Evolutionary conservation across 2,329 filamentous ascomycete genomes (phyloP), one percentile per base, ranked within the genome.

Genomic region (Fusarium camptoceras): DNA sequence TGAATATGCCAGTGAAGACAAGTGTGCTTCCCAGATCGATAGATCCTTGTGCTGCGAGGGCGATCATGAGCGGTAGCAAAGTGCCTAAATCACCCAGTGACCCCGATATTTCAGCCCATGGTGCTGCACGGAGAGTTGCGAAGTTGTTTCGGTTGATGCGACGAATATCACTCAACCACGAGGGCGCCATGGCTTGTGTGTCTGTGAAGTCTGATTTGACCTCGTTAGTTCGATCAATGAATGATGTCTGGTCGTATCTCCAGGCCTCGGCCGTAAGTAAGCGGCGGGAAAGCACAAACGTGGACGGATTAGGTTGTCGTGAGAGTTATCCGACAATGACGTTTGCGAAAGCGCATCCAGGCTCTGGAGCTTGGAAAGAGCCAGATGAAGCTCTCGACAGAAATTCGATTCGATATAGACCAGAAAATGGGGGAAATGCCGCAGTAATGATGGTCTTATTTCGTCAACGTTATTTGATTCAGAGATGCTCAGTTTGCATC

Each of bases 81-180:
- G 95, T 98, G 68, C 95, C 95, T 43, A 98, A 86, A 77, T 98
- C 95, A 68, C 95, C 95, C 4, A 89, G 86, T 0, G 94, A 92
- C 54, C 95, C 95, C 2, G 95, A 97, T 55, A 98, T 88, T 82
- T 98, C 95, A 50, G 91, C 81, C 62, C 85, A 76, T 18, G 87
- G 86, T 8, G 81, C 79, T 55, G 75, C 76, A 42, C 82, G 81
- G 58, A 89, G 77, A 22, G 83, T 85, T 30, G 77, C 71, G 64
- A 86, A 74, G 79, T 88, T 89, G 75, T 86, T 81, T 54, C 77
- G 79, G 71, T 85, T 80, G 25, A 78, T 57, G 56, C 74, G 78
- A 39, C 75, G 75, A 25, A 80, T 37, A 43, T 76, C 70, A 42
- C 70, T 64, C 12, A 76, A 58, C 78, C 76, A 79, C 20, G 73